phyloP scores from a whole-genome alignment of 1,284 basidiomycete genomes.

The Boletus smithii region DNA sequence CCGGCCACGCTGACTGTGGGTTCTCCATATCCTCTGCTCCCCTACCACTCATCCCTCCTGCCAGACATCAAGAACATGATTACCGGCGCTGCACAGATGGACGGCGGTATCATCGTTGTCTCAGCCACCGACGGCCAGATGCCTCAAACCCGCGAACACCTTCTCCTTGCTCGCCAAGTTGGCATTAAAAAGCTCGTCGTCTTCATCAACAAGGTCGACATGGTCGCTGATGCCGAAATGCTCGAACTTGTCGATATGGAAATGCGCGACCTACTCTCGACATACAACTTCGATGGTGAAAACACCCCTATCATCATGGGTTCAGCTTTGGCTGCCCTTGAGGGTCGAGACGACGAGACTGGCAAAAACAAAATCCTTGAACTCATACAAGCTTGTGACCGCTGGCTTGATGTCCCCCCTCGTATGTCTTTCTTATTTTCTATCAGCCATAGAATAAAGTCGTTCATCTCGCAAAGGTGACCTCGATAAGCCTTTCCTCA shows the following conservation, averaged over 20 bases:
- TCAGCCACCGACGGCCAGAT: constrained; percentile 99
- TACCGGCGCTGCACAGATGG: constrained; percentile 99
- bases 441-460: background rate
- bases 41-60: constrained; percentile 4
- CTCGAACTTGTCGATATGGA: constrained; percentile 99
- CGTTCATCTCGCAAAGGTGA: constrained; percentile 55
- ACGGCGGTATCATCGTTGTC: constrained; percentile 95
- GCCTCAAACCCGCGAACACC: constrained; percentile 99
- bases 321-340: constrained; percentile 92
- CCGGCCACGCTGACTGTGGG: constrained; percentile 88
- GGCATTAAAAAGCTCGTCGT: constrained; percentile 98
- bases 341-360: constrained; percentile 77
- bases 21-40: background rate
- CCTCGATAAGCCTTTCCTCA: constrained; percentile 96
- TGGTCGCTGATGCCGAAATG: constrained; percentile 97
- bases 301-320: constrained; percentile 97
- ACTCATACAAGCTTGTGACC: constrained; percentile 86
- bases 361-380: constrained; percentile 83
- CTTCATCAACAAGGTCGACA: constrained; percentile 99
- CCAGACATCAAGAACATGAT: constrained; percentile 98
- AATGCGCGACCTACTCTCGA: constrained; percentile 95
- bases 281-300: constrained; percentile 96
- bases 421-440: constrained; percentile 50
- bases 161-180: constrained; percentile 96
- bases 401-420: constrained; percentile 92